A percentile compares a stretch with the other conserved stretches of the same genome.
These are phyloP conservation scores for Hemisphaericaspora xylofermentans DNA, from an alignment of 1,139 yeast species.

Conservation along the genomic window DNA sequence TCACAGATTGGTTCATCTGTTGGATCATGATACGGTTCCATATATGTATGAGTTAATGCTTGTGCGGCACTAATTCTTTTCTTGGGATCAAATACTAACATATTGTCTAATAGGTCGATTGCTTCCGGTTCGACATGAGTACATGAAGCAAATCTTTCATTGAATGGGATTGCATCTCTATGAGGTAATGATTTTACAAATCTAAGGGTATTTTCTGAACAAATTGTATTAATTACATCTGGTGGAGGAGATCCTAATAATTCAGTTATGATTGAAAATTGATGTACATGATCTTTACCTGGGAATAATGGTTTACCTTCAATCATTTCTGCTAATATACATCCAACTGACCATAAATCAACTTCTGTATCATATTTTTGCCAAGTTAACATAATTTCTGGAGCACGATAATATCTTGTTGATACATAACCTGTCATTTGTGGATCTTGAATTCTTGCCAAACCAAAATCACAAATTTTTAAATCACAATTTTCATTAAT, in stretches of 20 bases:
- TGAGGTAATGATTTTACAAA: slow-evolving; percentile 93
- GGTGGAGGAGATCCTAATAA: slow-evolving; percentile 94
- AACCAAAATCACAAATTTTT: slow-evolving; percentile 94
- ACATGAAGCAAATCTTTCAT: slow-evolving; percentile 65
- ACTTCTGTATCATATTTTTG: slow-evolving; percentile 98
- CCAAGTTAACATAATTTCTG: slow-evolving; percentile 99
- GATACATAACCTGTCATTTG: slow-evolving; percentile 99
- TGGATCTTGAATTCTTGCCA: slow-evolving; percentile 96
- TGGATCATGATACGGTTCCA: slow-evolving; percentile 98
- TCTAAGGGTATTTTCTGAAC: slow-evolving; percentile 90
- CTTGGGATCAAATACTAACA: slow-evolving; percentile 93
- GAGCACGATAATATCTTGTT: slow-evolving; percentile 95
- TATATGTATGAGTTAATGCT: slow-evolving; percentile 85
- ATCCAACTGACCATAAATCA: slow-evolving; percentile 99
- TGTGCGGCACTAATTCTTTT: slow-evolving; percentile 91
- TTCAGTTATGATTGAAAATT: slow-evolving; percentile 94
- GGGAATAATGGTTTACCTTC: slow-evolving; percentile 99
- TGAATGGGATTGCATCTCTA: slow-evolving; percentile 85
- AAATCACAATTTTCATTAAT: slow-evolving; percentile 95
- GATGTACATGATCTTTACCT: slow-evolving; percentile 98
- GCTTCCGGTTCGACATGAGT: slow-evolving; percentile 89
- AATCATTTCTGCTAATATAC: slow-evolving; percentile 97
- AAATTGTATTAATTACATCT: slow-evolving; percentile 93
- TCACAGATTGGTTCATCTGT: slow-evolving; percentile 96
- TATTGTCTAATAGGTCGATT: slow-evolving; percentile 79